Percentiles rank a stretch among this genome's conserved stretches.
These are phyloP conservation scores for Poronia punctata DNA, from an alignment of 495 filamentous ascomycete species.

Conservation along the genomic window DNA sequence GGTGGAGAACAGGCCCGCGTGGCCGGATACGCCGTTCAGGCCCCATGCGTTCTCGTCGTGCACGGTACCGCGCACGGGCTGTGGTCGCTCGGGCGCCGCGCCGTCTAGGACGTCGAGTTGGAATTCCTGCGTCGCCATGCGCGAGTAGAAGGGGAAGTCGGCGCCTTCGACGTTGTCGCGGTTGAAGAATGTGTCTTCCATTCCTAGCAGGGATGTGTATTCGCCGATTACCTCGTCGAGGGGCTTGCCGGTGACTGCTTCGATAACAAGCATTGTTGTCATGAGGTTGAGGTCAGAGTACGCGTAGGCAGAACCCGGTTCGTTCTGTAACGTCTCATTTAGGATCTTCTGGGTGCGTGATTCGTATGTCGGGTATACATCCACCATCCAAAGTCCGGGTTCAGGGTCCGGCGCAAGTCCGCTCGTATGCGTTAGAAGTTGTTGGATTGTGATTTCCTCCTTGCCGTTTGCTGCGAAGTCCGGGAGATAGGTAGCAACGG, in stretches of 20 bases:
- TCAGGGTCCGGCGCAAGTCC: too few species aligned
- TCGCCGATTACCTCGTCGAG: constrained; percentile 19
- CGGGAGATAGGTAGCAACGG: constrained; percentile 21
- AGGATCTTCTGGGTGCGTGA: constrained; percentile 19
- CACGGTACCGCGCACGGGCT: constrained; percentile 25
- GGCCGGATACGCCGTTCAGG: constrained; percentile 19
- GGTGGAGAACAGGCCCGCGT: constrained; percentile 24
- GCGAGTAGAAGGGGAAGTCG: constrained; percentile 13
- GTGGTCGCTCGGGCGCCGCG: constrained; percentile 21
- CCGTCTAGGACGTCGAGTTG: constrained; percentile 20
- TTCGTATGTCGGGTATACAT: constrained; percentile 8
- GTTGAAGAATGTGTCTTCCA: constrained; percentile 26
- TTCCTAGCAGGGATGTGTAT: constrained; percentile 17
- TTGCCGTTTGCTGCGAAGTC: constrained; percentile 23
- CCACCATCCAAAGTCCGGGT: not conserved
- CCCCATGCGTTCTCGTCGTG: constrained; percentile 29
- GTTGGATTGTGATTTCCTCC: constrained; percentile 20
- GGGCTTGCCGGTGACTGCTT: constrained; percentile 15
- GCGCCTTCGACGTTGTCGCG: constrained; percentile 19
- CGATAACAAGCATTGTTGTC: constrained; percentile 20
- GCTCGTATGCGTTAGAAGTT: constrained; percentile 25
- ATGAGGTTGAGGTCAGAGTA: constrained; percentile 29
- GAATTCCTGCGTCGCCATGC: constrained; percentile 25
- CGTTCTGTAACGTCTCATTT: constrained; percentile 14
- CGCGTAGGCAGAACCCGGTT: constrained; percentile 20